Conservation (phyloP, 2,329 filamentous ascomycete species). For the Sclerotinia trifoliorum region DNA sequence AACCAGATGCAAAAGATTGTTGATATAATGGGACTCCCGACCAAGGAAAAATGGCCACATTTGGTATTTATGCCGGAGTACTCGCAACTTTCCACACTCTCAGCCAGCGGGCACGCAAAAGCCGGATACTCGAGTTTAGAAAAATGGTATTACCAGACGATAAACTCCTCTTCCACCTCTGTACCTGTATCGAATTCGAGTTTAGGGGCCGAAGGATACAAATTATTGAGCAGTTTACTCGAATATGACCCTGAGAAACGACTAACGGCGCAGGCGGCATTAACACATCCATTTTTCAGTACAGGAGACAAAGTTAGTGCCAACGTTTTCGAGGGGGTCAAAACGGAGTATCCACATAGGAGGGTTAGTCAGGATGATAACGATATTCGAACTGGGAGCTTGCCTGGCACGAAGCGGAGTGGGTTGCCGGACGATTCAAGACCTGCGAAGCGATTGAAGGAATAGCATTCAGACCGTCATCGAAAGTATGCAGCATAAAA, state of each 20-base stretch:
- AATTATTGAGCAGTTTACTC: slow-evolving; percentile 75
- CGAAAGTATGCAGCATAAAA: background rate
- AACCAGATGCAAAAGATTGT: slow-evolving; percentile 99
- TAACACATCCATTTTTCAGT: slow-evolving; percentile 88
- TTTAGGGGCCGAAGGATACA: slow-evolving; percentile 75
- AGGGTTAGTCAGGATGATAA: slow-evolving; percentile 94
- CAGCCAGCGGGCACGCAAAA: slow-evolving; percentile 46
- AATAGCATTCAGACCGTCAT: slow-evolving; percentile 37
- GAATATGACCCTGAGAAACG: slow-evolving; percentile 92
- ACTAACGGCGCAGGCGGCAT: slow-evolving; percentile 79
- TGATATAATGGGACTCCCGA: slow-evolving; percentile 89
- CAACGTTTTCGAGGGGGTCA: slow-evolving; percentile 89
- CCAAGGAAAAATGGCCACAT: slow-evolving; percentile 84
- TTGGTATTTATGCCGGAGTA: slow-evolving; percentile 86
- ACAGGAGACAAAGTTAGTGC: slow-evolving; percentile 66
- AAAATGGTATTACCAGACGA: slow-evolving; percentile 74
- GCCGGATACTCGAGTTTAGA: slow-evolving; percentile 55
- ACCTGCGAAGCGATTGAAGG: slow-evolving; percentile 62
- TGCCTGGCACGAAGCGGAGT: slow-evolving; percentile 88
- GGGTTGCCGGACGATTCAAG: slow-evolving; percentile 77
- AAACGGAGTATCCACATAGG: slow-evolving; percentile 81
- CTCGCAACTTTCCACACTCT: slow-evolving; percentile 61
- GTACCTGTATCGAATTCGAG: slow-evolving; percentile 48
- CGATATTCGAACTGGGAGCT: slow-evolving; percentile 84
- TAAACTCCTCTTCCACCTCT: slow-evolving; percentile 57